Evolutionary conservation across 2,329 filamentous ascomycete species (phyloP).

Genomic region (Scedosporium minutisporum): DNA sequence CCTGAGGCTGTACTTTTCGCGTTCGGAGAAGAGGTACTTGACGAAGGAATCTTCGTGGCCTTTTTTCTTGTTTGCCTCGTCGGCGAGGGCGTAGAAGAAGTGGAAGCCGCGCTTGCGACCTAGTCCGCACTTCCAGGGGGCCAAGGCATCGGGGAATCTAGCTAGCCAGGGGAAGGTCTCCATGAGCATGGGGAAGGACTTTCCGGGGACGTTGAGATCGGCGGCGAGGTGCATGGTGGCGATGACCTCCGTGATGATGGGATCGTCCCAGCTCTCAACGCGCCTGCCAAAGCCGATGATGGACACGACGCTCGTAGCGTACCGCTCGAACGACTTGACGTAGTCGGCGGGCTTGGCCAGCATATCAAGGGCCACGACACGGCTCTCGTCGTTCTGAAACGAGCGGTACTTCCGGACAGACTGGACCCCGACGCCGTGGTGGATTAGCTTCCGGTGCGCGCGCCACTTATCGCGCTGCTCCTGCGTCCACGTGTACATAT

Average conservation of each 20-base stretch:
- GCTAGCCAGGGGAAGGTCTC: conserved; percentile 43
- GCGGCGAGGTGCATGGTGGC: conserved; percentile 47
- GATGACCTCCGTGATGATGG: conserved; percentile 51
- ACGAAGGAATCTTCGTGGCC: conserved; percentile 29
- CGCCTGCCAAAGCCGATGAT: conserved; percentile 48
- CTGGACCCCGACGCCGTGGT: conserved; percentile 13
- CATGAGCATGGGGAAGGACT: conserved; percentile 46
- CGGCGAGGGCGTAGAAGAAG: conserved; percentile 42
- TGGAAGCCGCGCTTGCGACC: conserved; percentile 35
- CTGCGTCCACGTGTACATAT: conserved; percentile 28
- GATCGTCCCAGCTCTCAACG: conserved; percentile 38
- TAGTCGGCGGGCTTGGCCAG: conserved; percentile 16
- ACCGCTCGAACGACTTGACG: conserved; percentile 24
- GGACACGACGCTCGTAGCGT: conserved; percentile 42
- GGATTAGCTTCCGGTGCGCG: conserved; percentile 11
- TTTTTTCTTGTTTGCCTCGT: conserved; percentile 29
- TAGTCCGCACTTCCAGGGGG: conserved; percentile 40
- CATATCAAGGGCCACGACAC: conserved; percentile 16
- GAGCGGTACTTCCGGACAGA: conserved; percentile 13
- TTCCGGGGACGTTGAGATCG: conserved; percentile 42
- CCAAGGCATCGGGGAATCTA: conserved; percentile 35
- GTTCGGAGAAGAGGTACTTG: conserved; percentile 37
- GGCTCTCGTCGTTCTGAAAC: conserved; percentile 14
- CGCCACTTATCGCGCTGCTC: conserved; percentile 13
- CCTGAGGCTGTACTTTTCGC: conserved; percentile 33